Percentiles rank a stretch among this genome's conserved stretches.
These are phyloP conservation scores for Cystobasidiaceae sp. DNA, from an alignment of 1,284 basidiomycete species.

Conservation along the genomic window DNA sequence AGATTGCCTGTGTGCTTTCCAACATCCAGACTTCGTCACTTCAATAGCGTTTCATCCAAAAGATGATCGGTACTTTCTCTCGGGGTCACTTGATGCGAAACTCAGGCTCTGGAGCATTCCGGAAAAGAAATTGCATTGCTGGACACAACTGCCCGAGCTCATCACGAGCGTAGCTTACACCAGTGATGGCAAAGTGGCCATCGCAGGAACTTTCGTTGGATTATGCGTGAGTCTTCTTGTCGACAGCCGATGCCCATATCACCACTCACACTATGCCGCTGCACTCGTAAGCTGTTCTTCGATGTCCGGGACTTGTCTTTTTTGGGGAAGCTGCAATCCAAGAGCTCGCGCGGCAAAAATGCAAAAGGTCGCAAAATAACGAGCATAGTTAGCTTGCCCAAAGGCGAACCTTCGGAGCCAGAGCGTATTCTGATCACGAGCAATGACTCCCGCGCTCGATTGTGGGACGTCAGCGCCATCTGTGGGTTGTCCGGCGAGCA, in stretches of 20 bases:
- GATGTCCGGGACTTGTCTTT: slow-evolving; percentile 43
- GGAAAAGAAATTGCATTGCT: slow-evolving; percentile 5
- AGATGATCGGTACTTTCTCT: slow-evolving; percentile 49
- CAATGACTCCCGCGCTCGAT: slow-evolving; percentile 47
- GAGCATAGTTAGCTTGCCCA: slow-evolving; percentile 41
- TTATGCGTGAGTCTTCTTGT: slow-evolving; percentile 33
- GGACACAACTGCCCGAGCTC: slow-evolving; percentile 37
- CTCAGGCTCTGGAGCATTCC: slow-evolving; percentile 46
- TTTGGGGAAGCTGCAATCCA: slow-evolving; percentile 42
- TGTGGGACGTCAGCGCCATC: slow-evolving; percentile 44
- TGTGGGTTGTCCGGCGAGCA: slow-evolving; percentile 34
- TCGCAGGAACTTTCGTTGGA: slow-evolving; percentile 46
- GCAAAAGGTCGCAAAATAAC: slow-evolving; percentile 47
- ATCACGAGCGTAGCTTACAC: slow-evolving; percentile 48
- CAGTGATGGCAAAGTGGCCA: slow-evolving; percentile 43
- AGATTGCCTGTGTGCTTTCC: slow-evolving; percentile 47
- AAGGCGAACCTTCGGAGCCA: slow-evolving; percentile 30
- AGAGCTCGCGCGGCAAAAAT: slow-evolving; percentile 44
- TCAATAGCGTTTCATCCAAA: slow-evolving; percentile 43
- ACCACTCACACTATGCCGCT: too few species aligned
- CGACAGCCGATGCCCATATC: too few species aligned
- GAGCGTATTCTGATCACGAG: slow-evolving; percentile 47
- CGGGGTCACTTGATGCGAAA: slow-evolving; percentile 47
- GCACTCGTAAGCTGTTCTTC: slow-evolving; percentile 42
- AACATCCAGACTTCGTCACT: slow-evolving; percentile 48